These are phyloP conservation scores for Clarkia xantiana DNA, from an alignment of 345 rosid species.

Conservation along the genomic window DNA sequence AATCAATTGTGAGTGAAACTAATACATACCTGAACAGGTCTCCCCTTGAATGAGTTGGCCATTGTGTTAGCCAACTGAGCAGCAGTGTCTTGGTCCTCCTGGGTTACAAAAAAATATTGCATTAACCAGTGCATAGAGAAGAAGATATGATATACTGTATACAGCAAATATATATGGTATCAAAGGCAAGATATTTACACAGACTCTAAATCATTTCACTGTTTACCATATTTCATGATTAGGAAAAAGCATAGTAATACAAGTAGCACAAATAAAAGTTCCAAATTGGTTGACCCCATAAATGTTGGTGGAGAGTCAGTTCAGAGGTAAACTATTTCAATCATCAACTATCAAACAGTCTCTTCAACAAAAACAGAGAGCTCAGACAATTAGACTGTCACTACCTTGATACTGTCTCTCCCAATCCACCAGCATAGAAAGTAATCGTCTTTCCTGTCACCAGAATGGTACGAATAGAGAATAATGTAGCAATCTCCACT, in stretches of 20 bases:
- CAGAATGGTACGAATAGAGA: slow-evolving; percentile 78
- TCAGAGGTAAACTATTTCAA: too few species aligned
- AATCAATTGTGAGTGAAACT: slow-evolving; percentile 1
- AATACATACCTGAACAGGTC: slow-evolving; percentile 74
- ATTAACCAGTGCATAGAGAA: slow-evolving; percentile 1
- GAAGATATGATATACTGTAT: too few species aligned
- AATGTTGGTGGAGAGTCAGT: too few species aligned
- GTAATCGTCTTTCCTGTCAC: slow-evolving; percentile 95
- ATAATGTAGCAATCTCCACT: slow-evolving; percentile 92
- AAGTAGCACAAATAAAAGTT: too few species aligned
- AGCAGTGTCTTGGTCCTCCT: slow-evolving; percentile 89
- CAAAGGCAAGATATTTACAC: too few species aligned
- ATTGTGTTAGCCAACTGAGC: slow-evolving; percentile 54
- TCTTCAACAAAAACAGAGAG: too few species aligned
- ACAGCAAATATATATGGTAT: too few species aligned
- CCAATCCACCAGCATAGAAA: slow-evolving; percentile 94
- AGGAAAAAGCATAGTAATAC: too few species aligned
- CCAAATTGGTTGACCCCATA: too few species aligned
- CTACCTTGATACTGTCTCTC: slow-evolving; percentile 79
- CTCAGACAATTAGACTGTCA: background rate
- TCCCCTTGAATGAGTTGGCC: slow-evolving; percentile 79
- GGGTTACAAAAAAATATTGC: slow-evolving; percentile 8
- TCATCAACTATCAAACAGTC: too few species aligned
- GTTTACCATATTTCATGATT: background rate
- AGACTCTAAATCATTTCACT: background rate